Base-by-base conservation (phyloP, 805 yeast genomes). In the Candida vaughaniae region DNA sequence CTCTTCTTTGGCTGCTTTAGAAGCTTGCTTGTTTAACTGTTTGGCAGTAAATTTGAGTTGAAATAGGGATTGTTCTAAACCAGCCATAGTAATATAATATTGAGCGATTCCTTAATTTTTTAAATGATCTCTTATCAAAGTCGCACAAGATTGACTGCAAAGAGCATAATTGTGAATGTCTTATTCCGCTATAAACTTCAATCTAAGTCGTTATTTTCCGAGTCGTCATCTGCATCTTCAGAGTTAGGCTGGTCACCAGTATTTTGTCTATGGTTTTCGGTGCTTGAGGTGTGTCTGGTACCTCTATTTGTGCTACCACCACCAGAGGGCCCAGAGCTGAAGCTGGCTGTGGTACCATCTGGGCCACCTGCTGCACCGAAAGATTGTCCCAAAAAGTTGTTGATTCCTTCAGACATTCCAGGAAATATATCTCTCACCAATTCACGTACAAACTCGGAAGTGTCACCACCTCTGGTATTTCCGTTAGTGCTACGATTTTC, bases 1-100 rank as follows among this genome's bases (percentile, higher is more conserved):
- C 54, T 88, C 95, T 56, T 93, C 99, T 55, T 89, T 90, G 1
- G 89, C 86, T 3, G 98, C 90, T 58, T 82, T 85, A 20, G 81
- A 75, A 2, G 98, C 91, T 62, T 93, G 99, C 58, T 90, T 77
- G 49, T 80, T 84, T 40, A 93, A 72, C 68, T 86, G 95, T 61
- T 93, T 93, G 1, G 98, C 91, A 3, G 99, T 93, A 62, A 93
- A 93, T 59, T 80, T 81, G 28, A 81, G 63, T 50, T 80, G 83
- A 49, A 81, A 81, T 29, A 81, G 64, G 11, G 86, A 80, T 48
- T 79, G 64, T 48, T 63, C 70, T 41, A 65, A 48, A 6, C 71
- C 69, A 8, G 71, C 56, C 71, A 65, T 65, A n/a, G n/a, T n/a
- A n/a, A n/a, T 31, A 22, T 22, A 8, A 8, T 22, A 11, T 22